Base-by-base conservation (phyloP, 108 stramenopile species). In the Pseudonitzschia pungens region DNA sequence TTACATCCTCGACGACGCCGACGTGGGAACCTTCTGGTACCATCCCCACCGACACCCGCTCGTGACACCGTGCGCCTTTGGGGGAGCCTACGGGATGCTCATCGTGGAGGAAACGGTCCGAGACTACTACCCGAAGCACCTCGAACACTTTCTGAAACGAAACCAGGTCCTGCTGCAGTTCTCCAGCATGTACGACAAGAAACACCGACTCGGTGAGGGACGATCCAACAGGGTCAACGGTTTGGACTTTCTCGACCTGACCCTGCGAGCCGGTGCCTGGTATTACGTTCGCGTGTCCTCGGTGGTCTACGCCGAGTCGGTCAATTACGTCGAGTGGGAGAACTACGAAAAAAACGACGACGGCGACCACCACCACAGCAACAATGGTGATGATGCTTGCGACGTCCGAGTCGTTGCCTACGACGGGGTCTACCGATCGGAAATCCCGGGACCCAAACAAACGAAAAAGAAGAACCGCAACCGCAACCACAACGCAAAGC, bases 71-170 rank as follows among this genome's bases (percentile, higher is more conserved):
- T 69, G 70, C 53, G 73, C 77, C 15, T 58, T n/a, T 42, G 80
- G 77, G 6, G 83, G 83, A 12, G 83, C 83, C 51, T 81, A 69
- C 36, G 83, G 79, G 0, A 62, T 84, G 72, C 28, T 84, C 42
- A 62, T 84, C 32, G 69, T 84, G 10, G 79, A 77, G 26, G 71
- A 72, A 45, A 62, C 50, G 26, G 14, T 50, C 26, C 16, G 50
- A 29, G 48, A 43, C 0, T 75, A 53, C 1, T 72, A 72, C 27
- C 74, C 74, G 44, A 14, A 5, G 0, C 74, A 75, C 29, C 51
- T 75, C 11, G 54, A 59, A 5, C 29, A 68, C 28, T 57, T 59
- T 16, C 67, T 75, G 1, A 50, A 11, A 28, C 18, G 55, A 16
- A 75, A 75, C 54, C 42, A 75, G 41, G 67, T 75, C 15, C 18